These are phyloP conservation scores for Hymenotorrendiella dingleyae DNA, from an alignment of 2,329 filamentous ascomycete species.

Conservation along the genomic window DNA sequence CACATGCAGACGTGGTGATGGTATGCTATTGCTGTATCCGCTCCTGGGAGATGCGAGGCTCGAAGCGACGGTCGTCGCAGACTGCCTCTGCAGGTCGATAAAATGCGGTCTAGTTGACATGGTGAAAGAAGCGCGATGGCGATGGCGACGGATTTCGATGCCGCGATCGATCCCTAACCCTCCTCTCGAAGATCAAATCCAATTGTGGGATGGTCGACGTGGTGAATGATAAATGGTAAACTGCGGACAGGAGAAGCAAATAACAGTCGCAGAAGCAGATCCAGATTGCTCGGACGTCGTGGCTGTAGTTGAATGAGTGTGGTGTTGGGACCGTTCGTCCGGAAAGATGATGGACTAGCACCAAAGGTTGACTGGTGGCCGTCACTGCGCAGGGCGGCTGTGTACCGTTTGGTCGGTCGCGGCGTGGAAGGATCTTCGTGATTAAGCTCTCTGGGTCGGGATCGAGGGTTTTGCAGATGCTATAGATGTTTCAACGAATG, in stretches of 20 bases:
- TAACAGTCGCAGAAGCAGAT: constrained; percentile 3
- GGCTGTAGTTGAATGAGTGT: too few species aligned
- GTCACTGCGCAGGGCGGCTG: background rate
- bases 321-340: too few species aligned
- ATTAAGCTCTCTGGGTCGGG: constrained; percentile 3
- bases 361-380: too few species aligned
- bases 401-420: background rate
- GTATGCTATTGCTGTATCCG: too few species aligned
- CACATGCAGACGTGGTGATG: constrained; percentile 68
- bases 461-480: too few species aligned
- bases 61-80: constrained; percentile 19
- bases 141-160: background rate
- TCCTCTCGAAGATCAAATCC: constrained; percentile 1
- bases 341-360: too few species aligned
- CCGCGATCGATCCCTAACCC: background rate
- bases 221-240: background rate
- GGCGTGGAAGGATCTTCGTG: constrained; percentile 1
- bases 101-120: constrained; percentile 29
- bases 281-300: constrained; percentile 8
- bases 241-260: constrained; percentile 1
- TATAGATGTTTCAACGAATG: background rate
- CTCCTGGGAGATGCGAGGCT: constrained; percentile 21
- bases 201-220: background rate
- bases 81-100: constrained; percentile 29
- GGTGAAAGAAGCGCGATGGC: too few species aligned